Percentiles rank a stretch among this genome's conserved stretches.
These are phyloP conservation scores for Tulasnella sp. DNA, from an alignment of 768 basidiomycete species.

Conservation along the genomic window DNA sequence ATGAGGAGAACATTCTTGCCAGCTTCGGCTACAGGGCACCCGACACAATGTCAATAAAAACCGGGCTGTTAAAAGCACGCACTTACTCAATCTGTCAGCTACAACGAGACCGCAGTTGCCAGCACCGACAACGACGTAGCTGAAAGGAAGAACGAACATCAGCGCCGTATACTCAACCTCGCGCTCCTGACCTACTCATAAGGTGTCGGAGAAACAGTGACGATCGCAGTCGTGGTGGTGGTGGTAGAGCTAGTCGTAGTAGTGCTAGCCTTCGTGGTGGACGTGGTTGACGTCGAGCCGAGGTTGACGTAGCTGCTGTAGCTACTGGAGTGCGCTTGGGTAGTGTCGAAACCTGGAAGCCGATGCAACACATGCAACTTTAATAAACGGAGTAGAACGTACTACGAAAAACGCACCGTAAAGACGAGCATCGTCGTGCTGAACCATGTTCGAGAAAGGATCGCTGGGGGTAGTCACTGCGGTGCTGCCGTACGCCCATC, in stretches of 20 bases:
- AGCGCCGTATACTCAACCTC: background rate
- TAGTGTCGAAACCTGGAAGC: background rate
- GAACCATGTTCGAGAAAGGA: conserved; percentile 46
- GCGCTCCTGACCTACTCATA: conserved; percentile 36
- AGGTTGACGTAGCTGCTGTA: conserved; percentile 53
- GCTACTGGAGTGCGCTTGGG: conserved; percentile 27
- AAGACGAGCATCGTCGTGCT: conserved; percentile 50
- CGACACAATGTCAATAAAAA: background rate
- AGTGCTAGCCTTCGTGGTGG: conserved; percentile 34
- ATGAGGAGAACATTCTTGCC: conserved; percentile 61
- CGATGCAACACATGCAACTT: background rate
- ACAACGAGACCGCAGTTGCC: conserved; percentile 57
- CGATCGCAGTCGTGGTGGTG: conserved; percentile 44
- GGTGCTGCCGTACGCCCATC: conserved; percentile 23
- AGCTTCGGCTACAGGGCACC: conserved; percentile 36
- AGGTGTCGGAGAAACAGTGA: conserved; percentile 30
- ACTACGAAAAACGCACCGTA: background rate
- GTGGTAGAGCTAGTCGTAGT: conserved; percentile 39
- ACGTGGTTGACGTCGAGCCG: conserved; percentile 39
- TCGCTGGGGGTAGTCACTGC: conserved; percentile 50
- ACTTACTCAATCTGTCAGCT: conserved; percentile 52
- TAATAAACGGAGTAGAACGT: background rate
- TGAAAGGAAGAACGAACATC: background rate
- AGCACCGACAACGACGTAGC: conserved; percentile 41
- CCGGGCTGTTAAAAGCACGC: background rate